Percentiles rank a stretch among this genome's conserved stretches.
Evolutionary conservation across 192 early-diverging fungal genomes (phyloP).

Genomic region (Coemansia sp.): DNA sequence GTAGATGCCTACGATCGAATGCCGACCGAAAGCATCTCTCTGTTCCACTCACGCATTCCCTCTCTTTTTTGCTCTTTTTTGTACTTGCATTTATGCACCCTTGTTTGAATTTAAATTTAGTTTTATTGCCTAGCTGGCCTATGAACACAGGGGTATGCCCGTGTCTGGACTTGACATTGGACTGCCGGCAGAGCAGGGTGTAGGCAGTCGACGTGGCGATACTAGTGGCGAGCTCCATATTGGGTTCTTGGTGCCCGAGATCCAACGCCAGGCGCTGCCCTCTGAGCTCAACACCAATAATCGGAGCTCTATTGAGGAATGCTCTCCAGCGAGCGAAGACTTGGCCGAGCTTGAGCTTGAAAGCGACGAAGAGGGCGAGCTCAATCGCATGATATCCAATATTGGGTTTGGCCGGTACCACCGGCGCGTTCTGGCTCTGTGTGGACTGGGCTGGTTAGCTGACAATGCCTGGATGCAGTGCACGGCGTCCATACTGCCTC

Average conservation of each 20-base stretch:
- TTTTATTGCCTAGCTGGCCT: not conserved
- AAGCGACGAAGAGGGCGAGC: conserved; percentile 45
- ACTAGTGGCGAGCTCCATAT: not conserved
- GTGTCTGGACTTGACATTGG: conserved; percentile 7
- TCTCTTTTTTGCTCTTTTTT: not conserved
- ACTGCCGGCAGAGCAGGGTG: not conserved
- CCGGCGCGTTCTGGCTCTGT: conserved; percentile 58
- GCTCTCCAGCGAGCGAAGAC: not conserved
- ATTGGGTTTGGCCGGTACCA: conserved; percentile 77
- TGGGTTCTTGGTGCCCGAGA: not conserved
- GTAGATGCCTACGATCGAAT: too few species aligned
- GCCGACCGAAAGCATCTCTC: not conserved
- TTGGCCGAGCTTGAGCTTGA: not conserved
- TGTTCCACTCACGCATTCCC: not conserved
- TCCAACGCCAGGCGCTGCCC: not conserved
- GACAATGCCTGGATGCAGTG: conserved; percentile 81
- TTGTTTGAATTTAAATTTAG: not conserved
- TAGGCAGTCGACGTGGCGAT: not conserved
- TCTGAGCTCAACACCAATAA: not conserved
- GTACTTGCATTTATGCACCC: not conserved
- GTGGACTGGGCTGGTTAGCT: conserved; percentile 82
- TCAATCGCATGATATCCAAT: conserved; percentile 64
- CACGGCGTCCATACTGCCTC: conserved; percentile 69
- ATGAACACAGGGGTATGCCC: conserved; percentile 13
- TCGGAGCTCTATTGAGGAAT: conserved; percentile 1